Conservation (phyloP, 495 filamentous ascomycete genomes). For the Penicillium pulvis region DNA sequence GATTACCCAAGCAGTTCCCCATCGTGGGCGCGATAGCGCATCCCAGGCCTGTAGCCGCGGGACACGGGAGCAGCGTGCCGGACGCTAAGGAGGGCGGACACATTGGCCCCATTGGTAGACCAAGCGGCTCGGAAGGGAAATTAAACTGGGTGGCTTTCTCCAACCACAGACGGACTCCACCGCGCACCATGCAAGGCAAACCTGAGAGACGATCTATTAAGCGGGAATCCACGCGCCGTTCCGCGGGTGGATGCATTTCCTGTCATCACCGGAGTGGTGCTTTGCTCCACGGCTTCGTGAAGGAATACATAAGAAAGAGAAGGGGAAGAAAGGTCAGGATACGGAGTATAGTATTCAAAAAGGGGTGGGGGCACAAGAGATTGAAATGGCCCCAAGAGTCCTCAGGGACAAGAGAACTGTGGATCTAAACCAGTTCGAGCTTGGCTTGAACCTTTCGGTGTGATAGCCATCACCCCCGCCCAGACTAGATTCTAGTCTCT, state of each 20-base stretch:
- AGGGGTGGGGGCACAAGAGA: background rate
- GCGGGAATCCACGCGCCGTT: conserved; percentile 24
- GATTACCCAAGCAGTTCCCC: conserved; percentile 1
- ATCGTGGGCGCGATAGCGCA: conserved; percentile 4
- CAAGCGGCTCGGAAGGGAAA: conserved; percentile 3
- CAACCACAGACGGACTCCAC: conserved; percentile 10
- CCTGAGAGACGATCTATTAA: conserved; percentile 24
- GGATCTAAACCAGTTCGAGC: conserved; percentile 5
- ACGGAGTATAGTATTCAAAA: background rate
- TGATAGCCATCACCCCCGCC: background rate
- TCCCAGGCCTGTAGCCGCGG: conserved; percentile 11
- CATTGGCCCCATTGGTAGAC: background rate
- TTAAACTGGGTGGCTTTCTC: background rate
- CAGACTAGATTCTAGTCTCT: background rate
- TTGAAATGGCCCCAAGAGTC: background rate
- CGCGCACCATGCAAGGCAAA: conserved; percentile 10
- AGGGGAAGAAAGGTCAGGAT: background rate
- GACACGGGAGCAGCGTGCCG: conserved; percentile 9
- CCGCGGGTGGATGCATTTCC: conserved; percentile 25
- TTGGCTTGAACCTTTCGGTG: conserved; percentile 8
- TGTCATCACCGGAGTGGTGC: too few relatives aligned
- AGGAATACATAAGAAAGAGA: background rate
- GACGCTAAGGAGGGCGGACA: background rate
- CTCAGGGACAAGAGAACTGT: conserved; percentile 1
- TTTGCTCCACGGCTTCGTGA: background rate